phyloP scores from a whole-genome alignment of 148 eudicot species.

The Hydrangea macrophylla region DNA sequence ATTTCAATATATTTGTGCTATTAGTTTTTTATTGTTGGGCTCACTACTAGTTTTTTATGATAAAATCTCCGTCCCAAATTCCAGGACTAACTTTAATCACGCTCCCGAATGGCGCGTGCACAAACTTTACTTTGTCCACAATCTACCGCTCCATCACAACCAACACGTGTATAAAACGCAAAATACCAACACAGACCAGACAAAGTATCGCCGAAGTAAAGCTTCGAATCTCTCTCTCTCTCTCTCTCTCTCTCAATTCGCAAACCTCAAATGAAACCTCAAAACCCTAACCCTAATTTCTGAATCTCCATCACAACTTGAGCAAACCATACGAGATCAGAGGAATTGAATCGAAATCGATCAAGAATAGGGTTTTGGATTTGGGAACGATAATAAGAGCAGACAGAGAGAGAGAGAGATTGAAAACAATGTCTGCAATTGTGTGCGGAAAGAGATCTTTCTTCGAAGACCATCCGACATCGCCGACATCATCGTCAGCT shows the following conservation, averaged over 20 bases:
- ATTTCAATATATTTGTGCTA: no score
- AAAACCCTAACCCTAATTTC: constrained; percentile 21
- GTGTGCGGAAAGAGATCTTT: constrained; percentile 76
- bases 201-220: neutral
- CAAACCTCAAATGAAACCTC: neutral
- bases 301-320: constrained; percentile 5
- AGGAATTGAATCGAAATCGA: neutral
- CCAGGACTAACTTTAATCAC: no score
- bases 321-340: neutral
- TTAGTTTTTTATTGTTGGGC: no score
- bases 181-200: no score
- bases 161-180: no score
- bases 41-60: no score
- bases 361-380: no score
- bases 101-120: no score
- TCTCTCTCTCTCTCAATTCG: no score
- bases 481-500: constrained; percentile 50
- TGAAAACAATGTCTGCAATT: constrained; percentile 62
- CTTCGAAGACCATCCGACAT: constrained; percentile 45
- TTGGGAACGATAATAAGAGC: constrained; percentile 9
- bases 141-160: no score
- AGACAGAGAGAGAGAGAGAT: constrained; percentile 3
- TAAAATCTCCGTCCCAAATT: no score
- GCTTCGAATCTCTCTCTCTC: neutral
- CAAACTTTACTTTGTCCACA: no score